A percentile compares a stretch with the other conserved stretches of the same genome.
Evolutionary conservation across 371 early-diverging fungal genomes (phyloP).

Genomic region (Apophysomyces ossiformis): DNA sequence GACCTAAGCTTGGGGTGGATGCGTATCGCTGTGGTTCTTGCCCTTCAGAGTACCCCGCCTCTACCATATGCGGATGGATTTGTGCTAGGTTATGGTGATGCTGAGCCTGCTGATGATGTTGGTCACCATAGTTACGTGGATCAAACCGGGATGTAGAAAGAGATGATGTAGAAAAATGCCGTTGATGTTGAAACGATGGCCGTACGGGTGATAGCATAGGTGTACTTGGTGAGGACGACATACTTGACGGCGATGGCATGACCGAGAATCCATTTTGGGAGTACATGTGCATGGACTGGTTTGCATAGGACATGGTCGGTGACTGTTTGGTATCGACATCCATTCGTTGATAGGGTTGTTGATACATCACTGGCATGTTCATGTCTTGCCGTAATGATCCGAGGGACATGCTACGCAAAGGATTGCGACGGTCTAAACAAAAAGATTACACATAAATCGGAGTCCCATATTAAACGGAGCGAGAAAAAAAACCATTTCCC

Average conservation of each 20-base stretch:
- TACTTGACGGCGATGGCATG: constrained; percentile 39
- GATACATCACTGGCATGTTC: constrained; percentile 2
- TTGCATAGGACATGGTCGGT: constrained; percentile 26
- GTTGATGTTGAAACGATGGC: constrained; percentile 33
- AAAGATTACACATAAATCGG: constrained; percentile 13
- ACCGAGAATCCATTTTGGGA: constrained; percentile 13
- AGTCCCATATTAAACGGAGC: constrained; percentile 13
- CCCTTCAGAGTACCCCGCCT: constrained; percentile 12
- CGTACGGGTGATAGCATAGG: constrained; percentile 44
- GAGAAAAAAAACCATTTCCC: constrained; percentile 2
- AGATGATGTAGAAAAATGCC: constrained; percentile 36
- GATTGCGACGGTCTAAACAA: constrained; percentile 31
- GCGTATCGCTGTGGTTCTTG: constrained; percentile 13
- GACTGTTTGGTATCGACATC: constrained; percentile 12
- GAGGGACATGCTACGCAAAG: constrained; percentile 45
- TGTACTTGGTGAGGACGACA: constrained; percentile 41
- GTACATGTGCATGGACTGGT: constrained; percentile 14
- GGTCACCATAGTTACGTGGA: constrained; percentile 23
- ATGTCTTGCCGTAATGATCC: constrained; percentile 30
- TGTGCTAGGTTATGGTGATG: constrained; percentile 6
- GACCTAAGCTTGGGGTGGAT: constrained; percentile 14
- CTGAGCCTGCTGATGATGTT: constrained; percentile 9
- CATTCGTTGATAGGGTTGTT: constrained; percentile 15
- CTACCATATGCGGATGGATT: constrained; percentile 11
- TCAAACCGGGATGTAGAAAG: constrained; percentile 29